Evolutionary conservation across 345 rosid genomes (phyloP).

Genomic region (Hypericum androsaemum): DNA sequence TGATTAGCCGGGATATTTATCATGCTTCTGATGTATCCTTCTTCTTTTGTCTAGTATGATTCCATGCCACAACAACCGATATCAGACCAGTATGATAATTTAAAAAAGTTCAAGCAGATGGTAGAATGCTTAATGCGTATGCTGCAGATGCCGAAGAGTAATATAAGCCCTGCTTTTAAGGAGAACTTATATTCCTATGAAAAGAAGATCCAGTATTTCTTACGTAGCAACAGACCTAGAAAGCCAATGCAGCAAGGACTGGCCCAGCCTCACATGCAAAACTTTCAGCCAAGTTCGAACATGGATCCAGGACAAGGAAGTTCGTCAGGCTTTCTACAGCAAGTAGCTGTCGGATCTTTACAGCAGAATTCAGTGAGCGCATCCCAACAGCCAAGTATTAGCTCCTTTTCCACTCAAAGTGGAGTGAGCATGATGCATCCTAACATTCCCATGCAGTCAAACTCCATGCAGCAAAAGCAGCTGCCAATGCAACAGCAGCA

Average conservation of each 20-base stretch:
- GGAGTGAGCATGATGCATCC: constrained; percentile 51
- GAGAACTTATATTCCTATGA: constrained; percentile 66
- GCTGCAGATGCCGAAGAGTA: constrained; percentile 48
- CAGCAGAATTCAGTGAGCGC: too few relatives aligned
- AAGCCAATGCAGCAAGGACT: constrained; percentile 60
- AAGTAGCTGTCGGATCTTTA: constrained; percentile 50
- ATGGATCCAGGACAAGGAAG: constrained; percentile 69
- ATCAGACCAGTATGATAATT: constrained; percentile 61
- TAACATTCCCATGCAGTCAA: constrained; percentile 54
- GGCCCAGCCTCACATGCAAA: constrained; percentile 51
- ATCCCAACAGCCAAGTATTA: too few relatives aligned
- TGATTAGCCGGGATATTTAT: background rate
- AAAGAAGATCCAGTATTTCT: constrained; percentile 56
- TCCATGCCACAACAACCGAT: too few relatives aligned
- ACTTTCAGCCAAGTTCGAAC: constrained; percentile 49
- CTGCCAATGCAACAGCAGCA: constrained; percentile 59
- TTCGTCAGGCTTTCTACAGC: constrained; percentile 50
- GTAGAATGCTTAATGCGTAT: constrained; percentile 54
- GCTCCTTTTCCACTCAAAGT: constrained; percentile 48
- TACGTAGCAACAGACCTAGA: constrained; percentile 50
- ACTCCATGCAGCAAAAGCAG: constrained; percentile 65
- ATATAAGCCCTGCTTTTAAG: constrained; percentile 33
- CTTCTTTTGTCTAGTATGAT: constrained; percentile 29
- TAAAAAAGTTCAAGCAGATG: constrained; percentile 46
- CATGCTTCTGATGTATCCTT: background rate